Base-by-base conservation (phyloP, 805 yeast species). In the Wickerhamiella parazyma region DNA sequence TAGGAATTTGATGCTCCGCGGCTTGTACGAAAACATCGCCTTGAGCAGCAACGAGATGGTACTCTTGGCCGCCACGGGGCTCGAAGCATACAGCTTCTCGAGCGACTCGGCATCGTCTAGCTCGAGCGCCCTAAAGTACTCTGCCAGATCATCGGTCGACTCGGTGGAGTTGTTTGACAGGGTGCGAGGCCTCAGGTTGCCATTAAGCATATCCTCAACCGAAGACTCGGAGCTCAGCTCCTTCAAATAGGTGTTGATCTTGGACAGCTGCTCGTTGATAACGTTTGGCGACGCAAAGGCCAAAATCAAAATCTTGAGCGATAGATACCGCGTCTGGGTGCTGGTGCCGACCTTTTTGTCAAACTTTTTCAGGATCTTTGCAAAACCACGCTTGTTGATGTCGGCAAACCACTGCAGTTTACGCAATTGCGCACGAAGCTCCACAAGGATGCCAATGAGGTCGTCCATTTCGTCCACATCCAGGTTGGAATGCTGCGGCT, bases 401-500 rank as follows among this genome's bases (percentile, higher is more conserved):
- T 89, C 96, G 19, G 93, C 93, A 59, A 74, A 87, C 95, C 96
- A 89, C 59, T 83, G 86, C 57, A 87, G 67, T 60, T 86, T 86
- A 45, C 95, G 70, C 48, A 81, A 74, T 47, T 76, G 75, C 14
- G 80, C 70, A 38, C 94, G 70, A 43, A 85, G 66, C 59, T 86
- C 95, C 18, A 85, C 66, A 31, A 87, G 63, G 16, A 85, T 78
- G 18, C 73, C 75, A 24, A 75, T 61, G 28, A 80, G 64, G 51
- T 80, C 87, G 40, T 75, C 79, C 22, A 71, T 67, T 45, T 79
- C 85, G 45, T 71, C 74, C 10, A 60, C 64, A 41, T 71, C 75
- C 24, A 62, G 52, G 14, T 53, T 56, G 22, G 49, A 49, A 10
- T 56, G 46, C 33, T 46, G 48, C 50, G 59, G 48, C 26, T 40